Evolutionary conservation across 2,329 filamentous ascomycete species (phyloP).

Genomic region (Didymella pinodella): DNA sequence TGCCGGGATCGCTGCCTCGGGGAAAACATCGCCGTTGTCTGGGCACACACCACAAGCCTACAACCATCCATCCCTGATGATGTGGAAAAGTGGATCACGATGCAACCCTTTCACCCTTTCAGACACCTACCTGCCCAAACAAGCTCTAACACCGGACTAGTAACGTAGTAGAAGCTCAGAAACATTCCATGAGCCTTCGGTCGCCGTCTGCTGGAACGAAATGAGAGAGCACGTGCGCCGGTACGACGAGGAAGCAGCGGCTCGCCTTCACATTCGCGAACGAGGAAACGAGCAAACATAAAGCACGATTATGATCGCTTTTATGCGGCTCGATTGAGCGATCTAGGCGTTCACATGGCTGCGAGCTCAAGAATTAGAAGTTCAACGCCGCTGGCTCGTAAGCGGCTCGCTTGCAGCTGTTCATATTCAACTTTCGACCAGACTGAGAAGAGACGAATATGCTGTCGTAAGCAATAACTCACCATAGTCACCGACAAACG

Average conservation of each 20-base stretch:
- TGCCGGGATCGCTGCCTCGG: constrained; percentile 32
- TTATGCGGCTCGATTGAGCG: neutral
- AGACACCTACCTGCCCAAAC: constrained; percentile 12
- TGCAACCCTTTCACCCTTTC: constrained; percentile 16
- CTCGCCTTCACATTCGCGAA: constrained; percentile 10
- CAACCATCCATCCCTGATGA: constrained; percentile 18
- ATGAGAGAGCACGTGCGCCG: constrained; percentile 4
- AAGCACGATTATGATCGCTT: neutral
- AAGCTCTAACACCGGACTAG: constrained; percentile 26
- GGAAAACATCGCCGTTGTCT: constrained; percentile 29
- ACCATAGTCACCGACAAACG: constrained; percentile 9
- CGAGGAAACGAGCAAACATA: constrained; percentile 5
- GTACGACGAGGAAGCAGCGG: constrained; percentile 8
- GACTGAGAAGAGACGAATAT: neutral
- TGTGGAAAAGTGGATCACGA: constrained; percentile 28
- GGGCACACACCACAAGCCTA: constrained; percentile 27
- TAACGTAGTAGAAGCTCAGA: constrained; percentile 25
- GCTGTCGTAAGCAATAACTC: neutral
- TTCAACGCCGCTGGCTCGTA: neutral
- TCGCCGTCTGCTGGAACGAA: constrained; percentile 3
- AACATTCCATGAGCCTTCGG: constrained; percentile 24
- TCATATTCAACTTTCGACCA: neutral
- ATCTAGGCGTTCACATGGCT: constrained; percentile 5
- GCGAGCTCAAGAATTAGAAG: neutral
- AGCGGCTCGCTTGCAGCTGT: constrained; percentile 1